A percentile compares a stretch with the other conserved stretches of the same genome.
Conservation (phyloP, 306 rosid species). For the Fagus sylvatica region DNA sequence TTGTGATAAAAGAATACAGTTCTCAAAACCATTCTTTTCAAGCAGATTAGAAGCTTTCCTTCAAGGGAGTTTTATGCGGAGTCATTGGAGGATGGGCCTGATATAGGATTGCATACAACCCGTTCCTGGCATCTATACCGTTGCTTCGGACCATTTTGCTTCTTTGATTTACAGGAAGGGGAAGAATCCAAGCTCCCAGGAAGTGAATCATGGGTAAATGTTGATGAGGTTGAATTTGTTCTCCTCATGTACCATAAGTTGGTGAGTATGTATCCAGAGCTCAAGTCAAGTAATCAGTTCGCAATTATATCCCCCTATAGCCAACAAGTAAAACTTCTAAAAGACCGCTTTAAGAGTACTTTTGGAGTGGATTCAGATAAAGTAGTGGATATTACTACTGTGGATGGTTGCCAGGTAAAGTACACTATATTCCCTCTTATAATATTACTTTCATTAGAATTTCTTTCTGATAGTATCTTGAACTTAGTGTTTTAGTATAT, state of each 20-base stretch:
- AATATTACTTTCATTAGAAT: neutral
- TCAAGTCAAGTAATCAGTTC: constrained; percentile 71
- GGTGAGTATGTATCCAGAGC: constrained; percentile 60
- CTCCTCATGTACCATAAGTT: constrained; percentile 71
- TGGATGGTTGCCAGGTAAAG: constrained; percentile 96
- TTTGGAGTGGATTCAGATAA: constrained; percentile 75
- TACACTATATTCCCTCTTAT: constrained; percentile 17
- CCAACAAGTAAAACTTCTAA: constrained; percentile 82
- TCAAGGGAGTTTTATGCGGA: constrained; percentile 78
- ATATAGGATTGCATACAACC: constrained; percentile 43
- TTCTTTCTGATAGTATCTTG: neutral
- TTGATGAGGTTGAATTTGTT: constrained; percentile 84
- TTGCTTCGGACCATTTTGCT: constrained; percentile 90
- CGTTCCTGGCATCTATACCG: constrained; percentile 77
- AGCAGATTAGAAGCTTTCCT: constrained; percentile 90
- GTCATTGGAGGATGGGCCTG: constrained; percentile 80
- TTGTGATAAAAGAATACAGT: neutral
- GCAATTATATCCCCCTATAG: constrained; percentile 86
- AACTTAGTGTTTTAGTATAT: neutral
- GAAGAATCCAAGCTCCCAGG: constrained; percentile 64
- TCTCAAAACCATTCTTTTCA: constrained; percentile 1
- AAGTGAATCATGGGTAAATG: constrained; percentile 78
- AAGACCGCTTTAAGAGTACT: constrained; percentile 66
- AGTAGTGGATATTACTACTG: constrained; percentile 80
- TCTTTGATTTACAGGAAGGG: constrained; percentile 81